These are phyloP conservation scores for Aspergillus awamori DNA, from an alignment of 2,329 filamentous ascomycete genomes.

Conservation along the genomic window DNA sequence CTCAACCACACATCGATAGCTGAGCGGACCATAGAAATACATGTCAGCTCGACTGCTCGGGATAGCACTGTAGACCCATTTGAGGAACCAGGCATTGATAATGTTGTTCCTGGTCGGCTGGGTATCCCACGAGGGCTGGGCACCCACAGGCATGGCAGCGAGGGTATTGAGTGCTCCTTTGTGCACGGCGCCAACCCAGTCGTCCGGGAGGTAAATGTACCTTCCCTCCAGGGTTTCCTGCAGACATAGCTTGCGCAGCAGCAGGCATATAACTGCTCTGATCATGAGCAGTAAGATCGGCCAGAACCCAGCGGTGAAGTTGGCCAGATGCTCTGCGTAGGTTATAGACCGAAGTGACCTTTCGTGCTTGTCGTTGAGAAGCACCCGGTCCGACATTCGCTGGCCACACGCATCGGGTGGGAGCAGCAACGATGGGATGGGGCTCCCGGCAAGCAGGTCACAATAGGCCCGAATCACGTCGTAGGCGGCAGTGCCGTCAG, in stretches of 20 bases:
- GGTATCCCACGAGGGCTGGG: not conserved
- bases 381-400: not conserved
- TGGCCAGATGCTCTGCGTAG: not conserved
- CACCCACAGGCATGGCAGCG: not conserved
- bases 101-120: constrained; percentile 10
- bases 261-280: not conserved
- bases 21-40: not conserved
- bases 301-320: not conserved
- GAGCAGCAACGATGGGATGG: not conserved
- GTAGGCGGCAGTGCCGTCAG: constrained; percentile 1
- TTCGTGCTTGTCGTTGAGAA: too few relatives aligned
- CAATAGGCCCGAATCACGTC: constrained; percentile 8
- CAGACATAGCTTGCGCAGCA: not conserved
- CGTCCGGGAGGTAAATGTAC: not conserved
- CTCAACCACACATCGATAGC: not conserved
- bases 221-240: not conserved
- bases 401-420: not conserved
- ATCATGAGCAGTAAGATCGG: not conserved
- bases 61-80: not conserved
- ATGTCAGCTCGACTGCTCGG: not conserved
- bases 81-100: constrained; percentile 5
- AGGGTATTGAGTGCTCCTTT: not conserved
- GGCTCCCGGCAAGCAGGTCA: not conserved
- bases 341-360: not conserved
- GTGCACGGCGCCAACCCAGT: constrained; percentile 8